Evolutionary conservation across 345 rosid species (phyloP), one percentile per base, ranked within the genome.

Genomic region (Arabidopsis arenosa): DNA sequence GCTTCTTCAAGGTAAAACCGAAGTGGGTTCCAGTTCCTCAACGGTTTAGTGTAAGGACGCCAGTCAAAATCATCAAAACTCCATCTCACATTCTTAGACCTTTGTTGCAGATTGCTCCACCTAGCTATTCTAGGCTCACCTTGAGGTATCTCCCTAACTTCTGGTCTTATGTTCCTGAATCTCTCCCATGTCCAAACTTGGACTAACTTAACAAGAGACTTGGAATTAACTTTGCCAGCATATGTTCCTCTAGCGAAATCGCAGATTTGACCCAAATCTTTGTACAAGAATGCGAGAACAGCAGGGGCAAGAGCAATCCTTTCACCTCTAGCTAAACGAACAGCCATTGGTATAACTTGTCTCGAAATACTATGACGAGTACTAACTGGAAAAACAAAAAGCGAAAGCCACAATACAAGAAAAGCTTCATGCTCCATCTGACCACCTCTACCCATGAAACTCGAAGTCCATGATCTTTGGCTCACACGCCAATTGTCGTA

Each of bases 291-390:
- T 23, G 58, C 35, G 15, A 53, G 35, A 53, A 53, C 35, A 23
- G 15, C 35, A 26, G n/a, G 58, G 0, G 58, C 58, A 23, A 53
- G 35, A 53, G 33, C 58, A 26, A 53, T 53, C 15, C 35, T 53
- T 53, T 53, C 58, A 53, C 58, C 35, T 53, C 33, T 28, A 53
- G 58, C 58, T 53, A 53, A 26, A 53, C 35, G 58, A 10, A 53
- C 58, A 53, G 35, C 58, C 1, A 53, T 53, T 6, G 35, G 58
- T 0, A 11, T 53, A 11, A 53, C 58, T 11, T 10, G 8, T 53
- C 7, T 5, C 0, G 58, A 5, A 0, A 53, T 26, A 26, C 8
- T 11, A 53, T n/a, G 58, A 23, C 35, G 14, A 53, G 4, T 0
- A 10, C 1, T 5, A 53, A 4, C 15, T 11, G 57, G 58, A 5